These are phyloP conservation scores for Aristolochia californica DNA, from an alignment of 164 flowering plant genomes.

Conservation along the genomic window DNA sequence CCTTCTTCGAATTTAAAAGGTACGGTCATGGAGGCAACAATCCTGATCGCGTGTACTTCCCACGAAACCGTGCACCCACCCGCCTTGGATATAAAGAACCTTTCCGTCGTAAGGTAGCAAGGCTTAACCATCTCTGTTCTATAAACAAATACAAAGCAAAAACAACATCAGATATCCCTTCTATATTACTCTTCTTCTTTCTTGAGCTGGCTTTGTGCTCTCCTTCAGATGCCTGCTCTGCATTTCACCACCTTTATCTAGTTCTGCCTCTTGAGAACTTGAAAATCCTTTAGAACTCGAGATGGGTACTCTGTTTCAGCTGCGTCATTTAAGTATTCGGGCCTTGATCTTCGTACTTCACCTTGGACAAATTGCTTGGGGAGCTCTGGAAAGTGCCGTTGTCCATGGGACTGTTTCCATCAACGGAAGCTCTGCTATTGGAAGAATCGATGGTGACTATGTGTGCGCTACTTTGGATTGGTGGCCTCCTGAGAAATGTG, in stretches of 20 bases:
- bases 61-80: too few species aligned
- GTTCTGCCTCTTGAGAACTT: not conserved
- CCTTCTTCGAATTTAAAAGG: too few species aligned
- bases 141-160: too few species aligned
- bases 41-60: too few species aligned
- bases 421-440: conserved; percentile 52
- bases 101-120: too few species aligned
- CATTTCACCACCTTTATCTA: conserved; percentile 3
- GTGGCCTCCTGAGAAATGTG: conserved; percentile 99
- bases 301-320: conserved; percentile 27
- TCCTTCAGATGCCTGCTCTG: not conserved
- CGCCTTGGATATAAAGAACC: too few species aligned
- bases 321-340: conserved; percentile 11
- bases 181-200: not conserved
- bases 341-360: conserved; percentile 2
- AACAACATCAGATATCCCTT: too few species aligned
- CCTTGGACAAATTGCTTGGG: conserved; percentile 3
- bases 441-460: conserved; percentile 52
- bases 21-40: too few species aligned
- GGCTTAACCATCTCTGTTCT: too few species aligned
- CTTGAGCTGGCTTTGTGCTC: not conserved
- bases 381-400: conserved; percentile 1
- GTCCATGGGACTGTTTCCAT: conserved; percentile 41
- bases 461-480: conserved; percentile 94
- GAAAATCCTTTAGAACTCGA: not conserved